A percentile compares a stretch with the other conserved stretches of the same genome.
Evolutionary conservation across 2,329 filamentous ascomycete species (phyloP).

Genomic region (Ascochyta fabae): DNA sequence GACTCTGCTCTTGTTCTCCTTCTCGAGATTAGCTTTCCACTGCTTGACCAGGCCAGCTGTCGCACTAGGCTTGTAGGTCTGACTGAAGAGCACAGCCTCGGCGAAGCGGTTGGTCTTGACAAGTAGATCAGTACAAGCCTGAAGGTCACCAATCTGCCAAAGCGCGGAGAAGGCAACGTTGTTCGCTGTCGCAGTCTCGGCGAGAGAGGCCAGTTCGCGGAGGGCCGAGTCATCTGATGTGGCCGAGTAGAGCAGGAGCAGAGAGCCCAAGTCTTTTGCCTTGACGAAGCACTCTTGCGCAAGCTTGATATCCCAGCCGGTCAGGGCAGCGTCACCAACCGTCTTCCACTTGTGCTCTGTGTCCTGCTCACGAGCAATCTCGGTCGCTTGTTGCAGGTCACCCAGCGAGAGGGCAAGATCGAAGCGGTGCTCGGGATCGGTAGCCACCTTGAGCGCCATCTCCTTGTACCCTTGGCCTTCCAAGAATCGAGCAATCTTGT

Average conservation of each 20-base stretch:
- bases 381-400: slow-evolving; percentile 82
- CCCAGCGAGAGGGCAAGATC: slow-evolving; percentile 85
- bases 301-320: slow-evolving; percentile 83
- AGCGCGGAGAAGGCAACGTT: slow-evolving; percentile 92
- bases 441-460: slow-evolving; percentile 90
- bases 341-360: slow-evolving; percentile 99
- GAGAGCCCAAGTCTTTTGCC: slow-evolving; percentile 86
- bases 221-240: slow-evolving; percentile 81
- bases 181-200: slow-evolving; percentile 77
- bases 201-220: slow-evolving; percentile 73
- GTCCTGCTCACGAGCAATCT: slow-evolving; percentile 81
- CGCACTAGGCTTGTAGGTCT: slow-evolving; percentile 90
- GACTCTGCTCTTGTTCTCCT: slow-evolving; percentile 83
- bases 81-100: slow-evolving; percentile 89
- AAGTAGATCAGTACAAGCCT: slow-evolving; percentile 80
- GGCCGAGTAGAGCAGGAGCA: slow-evolving; percentile 87
- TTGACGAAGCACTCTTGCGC: slow-evolving; percentile 93
- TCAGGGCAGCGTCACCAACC: slow-evolving; percentile 88
- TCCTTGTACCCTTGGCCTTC: slow-evolving; percentile 98
- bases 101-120: slow-evolving; percentile 78
- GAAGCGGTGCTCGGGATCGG: slow-evolving; percentile 95
- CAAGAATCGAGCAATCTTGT: slow-evolving; percentile 96
- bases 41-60: slow-evolving; percentile 70
- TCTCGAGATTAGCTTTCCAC: slow-evolving; percentile 87
- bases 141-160: slow-evolving; percentile 85